Conservation (phyloP, 768 basidiomycete genomes). For the Mycena metata region DNA sequence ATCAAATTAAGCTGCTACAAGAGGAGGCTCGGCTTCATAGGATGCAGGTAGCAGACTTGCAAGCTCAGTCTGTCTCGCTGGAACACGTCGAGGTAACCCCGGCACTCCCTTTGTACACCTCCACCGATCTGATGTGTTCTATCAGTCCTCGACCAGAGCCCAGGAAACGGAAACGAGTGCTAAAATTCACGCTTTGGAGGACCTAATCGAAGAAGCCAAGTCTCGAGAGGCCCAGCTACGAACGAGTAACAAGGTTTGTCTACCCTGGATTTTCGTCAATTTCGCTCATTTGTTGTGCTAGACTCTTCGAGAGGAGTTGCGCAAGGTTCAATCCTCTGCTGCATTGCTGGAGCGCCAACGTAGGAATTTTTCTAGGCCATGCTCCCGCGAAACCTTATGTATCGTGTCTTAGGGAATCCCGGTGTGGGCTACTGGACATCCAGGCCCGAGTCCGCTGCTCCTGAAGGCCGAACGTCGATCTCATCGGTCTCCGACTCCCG, state of each 20-base stretch:
- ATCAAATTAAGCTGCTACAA: slow-evolving; percentile 66
- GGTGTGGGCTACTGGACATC: slow-evolving; percentile 94
- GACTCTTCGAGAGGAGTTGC: slow-evolving; percentile 93
- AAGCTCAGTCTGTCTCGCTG: slow-evolving; percentile 60
- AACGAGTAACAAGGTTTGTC: slow-evolving; percentile 80
- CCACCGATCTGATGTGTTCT: slow-evolving; percentile 14
- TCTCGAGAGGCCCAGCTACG: slow-evolving; percentile 78
- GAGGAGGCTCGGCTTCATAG: slow-evolving; percentile 63
- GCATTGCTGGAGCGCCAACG: slow-evolving; percentile 88
- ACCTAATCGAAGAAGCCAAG: slow-evolving; percentile 81
- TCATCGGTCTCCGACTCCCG: slow-evolving; percentile 53
- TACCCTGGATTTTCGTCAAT: slow-evolving; percentile 3
- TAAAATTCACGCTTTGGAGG: slow-evolving; percentile 68
- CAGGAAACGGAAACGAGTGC: slow-evolving; percentile 62
- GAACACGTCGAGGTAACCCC: slow-evolving; percentile 75
- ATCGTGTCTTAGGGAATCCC: slow-evolving; percentile 68
- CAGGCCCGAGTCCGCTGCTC: slow-evolving; percentile 56
- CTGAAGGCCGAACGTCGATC: slow-evolving; percentile 55
- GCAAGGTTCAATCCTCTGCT: slow-evolving; percentile 95
- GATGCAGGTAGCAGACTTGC: slow-evolving; percentile 68
- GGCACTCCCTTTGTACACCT: not conserved
- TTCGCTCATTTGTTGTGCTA: slow-evolving; percentile 46
- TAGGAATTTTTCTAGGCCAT: not conserved
- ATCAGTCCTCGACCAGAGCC: slow-evolving; percentile 52
- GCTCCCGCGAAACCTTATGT: not conserved